A percentile compares a stretch with the other conserved stretches of the same genome.
These are phyloP conservation scores for Firmiana major DNA, from an alignment of 345 rosid genomes.

Conservation along the genomic window DNA sequence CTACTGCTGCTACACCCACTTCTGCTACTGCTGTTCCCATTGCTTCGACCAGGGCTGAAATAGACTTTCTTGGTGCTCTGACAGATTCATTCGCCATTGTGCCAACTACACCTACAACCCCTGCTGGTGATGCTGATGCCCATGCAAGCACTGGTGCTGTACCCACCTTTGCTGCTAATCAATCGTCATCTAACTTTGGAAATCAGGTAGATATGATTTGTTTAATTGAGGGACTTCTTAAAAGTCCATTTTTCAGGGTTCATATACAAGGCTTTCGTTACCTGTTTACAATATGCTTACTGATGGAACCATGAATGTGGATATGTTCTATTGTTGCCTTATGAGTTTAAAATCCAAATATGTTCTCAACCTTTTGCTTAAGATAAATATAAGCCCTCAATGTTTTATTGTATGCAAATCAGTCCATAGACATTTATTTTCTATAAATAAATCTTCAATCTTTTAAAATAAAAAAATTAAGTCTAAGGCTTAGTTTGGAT, in stretches of 20 bases:
- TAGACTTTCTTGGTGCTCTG: constrained; percentile 79
- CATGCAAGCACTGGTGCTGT: constrained; percentile 39
- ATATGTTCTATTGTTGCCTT: background rate
- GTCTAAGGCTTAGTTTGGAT: too few relatives aligned
- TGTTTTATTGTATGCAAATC: too few relatives aligned
- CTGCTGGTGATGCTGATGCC: constrained; percentile 42
- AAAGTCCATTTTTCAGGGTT: constrained; percentile 10
- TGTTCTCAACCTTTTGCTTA: too few relatives aligned
- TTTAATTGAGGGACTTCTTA: constrained; percentile 11
- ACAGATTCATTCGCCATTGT: constrained; percentile 70
- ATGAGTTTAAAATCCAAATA: too few relatives aligned
- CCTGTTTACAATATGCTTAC: background rate
- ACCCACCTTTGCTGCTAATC: constrained; percentile 52
- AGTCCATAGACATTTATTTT: too few relatives aligned
- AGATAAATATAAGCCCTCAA: too few relatives aligned
- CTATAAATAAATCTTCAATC: too few relatives aligned
- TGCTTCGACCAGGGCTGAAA: constrained; percentile 51
- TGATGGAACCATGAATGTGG: background rate
- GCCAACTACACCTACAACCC: constrained; percentile 45
- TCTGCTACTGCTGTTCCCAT: constrained; percentile 35
- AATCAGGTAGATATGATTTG: constrained; percentile 49
- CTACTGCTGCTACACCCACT: constrained; percentile 29
- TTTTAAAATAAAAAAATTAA: too few relatives aligned
- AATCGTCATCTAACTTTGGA: constrained; percentile 39
- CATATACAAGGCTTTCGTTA: background rate